Evolutionary conservation across 495 filamentous ascomycete species (phyloP).

Genomic region (Cladorrhinum samala): DNA sequence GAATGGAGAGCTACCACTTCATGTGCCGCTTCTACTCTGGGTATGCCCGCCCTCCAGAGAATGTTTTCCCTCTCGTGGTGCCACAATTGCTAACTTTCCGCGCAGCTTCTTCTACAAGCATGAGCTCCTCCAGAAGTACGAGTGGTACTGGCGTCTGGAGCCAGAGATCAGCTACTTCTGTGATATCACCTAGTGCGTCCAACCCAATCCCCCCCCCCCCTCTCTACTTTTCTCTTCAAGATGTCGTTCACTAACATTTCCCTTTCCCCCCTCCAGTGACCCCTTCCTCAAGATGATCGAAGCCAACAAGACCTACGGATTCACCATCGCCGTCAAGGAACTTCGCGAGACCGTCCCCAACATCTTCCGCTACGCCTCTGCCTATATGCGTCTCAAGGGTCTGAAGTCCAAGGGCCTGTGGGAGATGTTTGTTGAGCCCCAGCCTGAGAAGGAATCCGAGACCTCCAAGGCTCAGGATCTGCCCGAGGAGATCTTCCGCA

Average conservation of each 20-base stretch:
- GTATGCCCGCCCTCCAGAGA: constrained; percentile 39
- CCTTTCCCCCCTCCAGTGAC: constrained; percentile 52
- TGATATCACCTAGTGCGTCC: constrained; percentile 93
- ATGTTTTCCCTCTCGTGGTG: constrained; percentile 2
- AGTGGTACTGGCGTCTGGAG: constrained; percentile 99
- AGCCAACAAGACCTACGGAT: constrained; percentile 95
- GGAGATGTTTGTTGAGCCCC: constrained; percentile 95
- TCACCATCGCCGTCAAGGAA: constrained; percentile 98
- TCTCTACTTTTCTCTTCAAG: background rate
- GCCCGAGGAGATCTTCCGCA: constrained; percentile 76
- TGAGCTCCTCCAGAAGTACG: constrained; percentile 88
- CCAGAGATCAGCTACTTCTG: constrained; percentile 99
- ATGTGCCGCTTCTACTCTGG: constrained; percentile 99
- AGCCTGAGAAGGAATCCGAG: constrained; percentile 50
- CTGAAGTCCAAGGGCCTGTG: constrained; percentile 87
- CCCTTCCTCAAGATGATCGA: constrained; percentile 91
- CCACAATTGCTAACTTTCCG: constrained; percentile 17
- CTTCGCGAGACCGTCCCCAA: constrained; percentile 97
- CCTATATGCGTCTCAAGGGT: constrained; percentile 91
- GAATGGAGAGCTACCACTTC: constrained; percentile 98
- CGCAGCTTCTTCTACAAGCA: constrained; percentile 97
- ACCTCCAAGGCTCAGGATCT: constrained; percentile 54
- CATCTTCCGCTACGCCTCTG: constrained; percentile 99
- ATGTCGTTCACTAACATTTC: constrained; percentile 11
- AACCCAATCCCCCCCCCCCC: constrained; percentile 12